Conservation (phyloP, 352 stramenopile genomes). For the Thalassiosira tumida region DNA sequence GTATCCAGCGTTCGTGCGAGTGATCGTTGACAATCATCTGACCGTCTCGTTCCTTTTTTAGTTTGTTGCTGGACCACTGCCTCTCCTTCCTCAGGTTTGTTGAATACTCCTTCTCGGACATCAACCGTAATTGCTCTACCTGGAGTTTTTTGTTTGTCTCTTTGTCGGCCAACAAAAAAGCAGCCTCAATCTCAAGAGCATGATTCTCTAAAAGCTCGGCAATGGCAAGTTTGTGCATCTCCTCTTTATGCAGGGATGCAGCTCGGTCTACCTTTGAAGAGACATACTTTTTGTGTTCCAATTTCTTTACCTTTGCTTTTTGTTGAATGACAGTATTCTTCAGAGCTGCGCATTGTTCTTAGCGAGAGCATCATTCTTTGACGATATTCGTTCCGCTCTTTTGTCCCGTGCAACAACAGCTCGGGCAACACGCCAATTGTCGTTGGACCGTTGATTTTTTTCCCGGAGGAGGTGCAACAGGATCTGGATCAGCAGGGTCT, state of each 20-base stretch:
- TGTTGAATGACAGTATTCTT: background rate
- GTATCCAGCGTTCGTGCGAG: background rate
- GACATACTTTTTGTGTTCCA: background rate
- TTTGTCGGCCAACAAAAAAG: background rate
- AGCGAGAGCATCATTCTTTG: background rate
- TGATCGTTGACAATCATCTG: background rate
- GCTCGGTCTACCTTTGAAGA: background rate
- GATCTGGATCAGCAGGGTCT: too few relatives aligned
- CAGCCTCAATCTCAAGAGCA: background rate
- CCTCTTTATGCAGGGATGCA: background rate
- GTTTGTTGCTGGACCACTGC: background rate
- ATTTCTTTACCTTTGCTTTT: background rate
- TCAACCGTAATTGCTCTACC: background rate
- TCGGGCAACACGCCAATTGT: background rate
- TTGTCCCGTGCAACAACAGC: background rate
- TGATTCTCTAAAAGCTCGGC: background rate
- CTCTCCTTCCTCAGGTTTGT: background rate
- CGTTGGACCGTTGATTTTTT: background rate
- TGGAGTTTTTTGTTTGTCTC: background rate
- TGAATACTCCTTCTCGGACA: background rate
- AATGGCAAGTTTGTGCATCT: background rate
- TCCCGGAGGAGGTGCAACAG: too few relatives aligned
- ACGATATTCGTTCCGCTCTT: background rate
- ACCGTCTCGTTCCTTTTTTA: background rate
- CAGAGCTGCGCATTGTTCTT: background rate